A percentile compares a stretch with the other conserved stretches of the same genome.
Evolutionary conservation across 345 rosid species (phyloP).

Genomic region (Salix suchowensis): DNA sequence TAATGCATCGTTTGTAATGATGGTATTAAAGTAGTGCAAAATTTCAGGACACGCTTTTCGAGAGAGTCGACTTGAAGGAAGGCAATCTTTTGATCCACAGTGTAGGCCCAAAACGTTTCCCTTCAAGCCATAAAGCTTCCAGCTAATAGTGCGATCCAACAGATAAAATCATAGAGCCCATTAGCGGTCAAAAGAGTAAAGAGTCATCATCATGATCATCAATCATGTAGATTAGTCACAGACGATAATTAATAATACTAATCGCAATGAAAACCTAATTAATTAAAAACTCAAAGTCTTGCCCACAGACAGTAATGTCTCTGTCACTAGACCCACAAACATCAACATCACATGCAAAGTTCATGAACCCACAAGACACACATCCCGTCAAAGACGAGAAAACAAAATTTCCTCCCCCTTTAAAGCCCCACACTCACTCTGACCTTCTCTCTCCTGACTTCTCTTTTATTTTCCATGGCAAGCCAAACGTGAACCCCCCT

Average conservation of each 20-base stretch:
- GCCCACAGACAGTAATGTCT: neutral
- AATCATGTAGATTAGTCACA: neutral
- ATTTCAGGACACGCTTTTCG: neutral
- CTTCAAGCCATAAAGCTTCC: neutral
- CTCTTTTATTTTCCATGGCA: neutral
- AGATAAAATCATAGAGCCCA: neutral
- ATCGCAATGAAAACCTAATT: neutral
- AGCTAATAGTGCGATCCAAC: neutral
- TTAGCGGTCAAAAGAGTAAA: constrained; percentile 3
- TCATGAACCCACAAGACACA: too few relatives aligned
- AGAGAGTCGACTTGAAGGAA: neutral
- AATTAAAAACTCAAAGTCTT: neutral
- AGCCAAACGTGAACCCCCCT: too few relatives aligned
- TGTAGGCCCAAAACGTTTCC: neutral
- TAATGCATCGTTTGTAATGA: neutral
- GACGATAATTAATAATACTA: neutral
- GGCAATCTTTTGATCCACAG: neutral
- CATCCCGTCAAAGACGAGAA: too few relatives aligned
- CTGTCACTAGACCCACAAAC: neutral
- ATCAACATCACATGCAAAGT: neutral
- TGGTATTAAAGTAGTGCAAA: neutral
- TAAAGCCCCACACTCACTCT: neutral
- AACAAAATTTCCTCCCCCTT: too few relatives aligned
- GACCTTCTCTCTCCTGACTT: neutral
- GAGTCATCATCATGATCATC: neutral